These are phyloP conservation scores for Trifolium dubium DNA, from an alignment of 306 rosid genomes.

Conservation along the genomic window DNA sequence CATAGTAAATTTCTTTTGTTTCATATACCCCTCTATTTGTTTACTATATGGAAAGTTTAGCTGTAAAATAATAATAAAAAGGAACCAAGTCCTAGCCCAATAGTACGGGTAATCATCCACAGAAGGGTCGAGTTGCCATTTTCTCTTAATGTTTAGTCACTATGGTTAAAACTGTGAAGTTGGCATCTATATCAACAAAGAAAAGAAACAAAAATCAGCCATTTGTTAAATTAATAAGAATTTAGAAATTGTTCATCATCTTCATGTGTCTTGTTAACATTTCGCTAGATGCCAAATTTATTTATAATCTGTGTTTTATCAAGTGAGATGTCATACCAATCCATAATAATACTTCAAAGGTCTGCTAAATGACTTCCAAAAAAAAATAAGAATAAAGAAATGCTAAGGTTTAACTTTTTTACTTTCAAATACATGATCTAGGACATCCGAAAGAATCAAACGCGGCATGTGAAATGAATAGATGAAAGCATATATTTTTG, in stretches of 20 bases:
- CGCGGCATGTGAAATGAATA: slow-evolving; percentile 5
- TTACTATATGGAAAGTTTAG: slow-evolving; percentile 11
- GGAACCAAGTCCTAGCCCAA: background rate
- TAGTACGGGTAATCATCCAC: background rate
- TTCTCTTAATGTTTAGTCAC: slow-evolving; percentile 10
- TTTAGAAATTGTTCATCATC: background rate
- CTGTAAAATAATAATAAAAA: too few relatives aligned
- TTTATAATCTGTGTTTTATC: slow-evolving; percentile 10
- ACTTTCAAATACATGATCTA: background rate
- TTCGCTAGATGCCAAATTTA: slow-evolving; percentile 6
- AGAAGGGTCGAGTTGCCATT: background rate
- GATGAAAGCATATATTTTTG: background rate
- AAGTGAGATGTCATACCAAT: background rate
- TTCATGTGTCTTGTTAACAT: background rate
- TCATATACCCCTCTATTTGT: slow-evolving; percentile 25
- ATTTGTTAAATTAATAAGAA: background rate
- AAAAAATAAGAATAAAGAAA: background rate
- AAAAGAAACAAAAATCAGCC: slow-evolving; percentile 5
- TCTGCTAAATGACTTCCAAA: background rate
- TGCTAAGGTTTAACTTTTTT: background rate
- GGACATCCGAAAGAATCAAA: slow-evolving; percentile 22
- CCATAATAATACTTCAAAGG: slow-evolving; percentile 30
- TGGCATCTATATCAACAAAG: background rate
- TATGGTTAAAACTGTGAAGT: background rate
- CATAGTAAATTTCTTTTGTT: background rate